Base-by-base conservation (phyloP, 1,284 basidiomycete species). In the Taiwanofungus camphoratus region DNA sequence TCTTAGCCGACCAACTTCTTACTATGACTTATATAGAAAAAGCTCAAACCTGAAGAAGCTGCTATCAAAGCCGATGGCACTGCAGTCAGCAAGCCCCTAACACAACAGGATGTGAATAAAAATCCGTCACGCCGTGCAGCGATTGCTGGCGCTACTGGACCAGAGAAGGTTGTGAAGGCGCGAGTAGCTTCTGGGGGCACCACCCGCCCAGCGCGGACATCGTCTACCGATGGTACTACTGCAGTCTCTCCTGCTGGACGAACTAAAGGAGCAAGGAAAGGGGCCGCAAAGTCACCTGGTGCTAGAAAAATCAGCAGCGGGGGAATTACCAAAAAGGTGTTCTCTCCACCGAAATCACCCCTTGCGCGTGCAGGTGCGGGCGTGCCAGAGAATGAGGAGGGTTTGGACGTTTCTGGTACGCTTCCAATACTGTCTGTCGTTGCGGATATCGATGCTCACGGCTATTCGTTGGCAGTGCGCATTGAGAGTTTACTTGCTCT, bases 61-160 rank as follows among this genome's bases (percentile, higher is more conserved):
- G 37, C 46, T 22, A 13, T 49, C 7, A 58, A 51, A 38, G 24
- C 53, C 0, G 27, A 44, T 15, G 44, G 39, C 5, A 30, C 40
- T 7, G 30, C 42, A 6, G 21, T 47, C 3, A 41, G 46, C 8
- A 58, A 54, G 45, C 57, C 53, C 19, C 45, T 59, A 32, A 36
- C 51, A n/a, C 47, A 52, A 33, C 55, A 55, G n/a, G 52, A 63
- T 43, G 48, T 50, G 2, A 56, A 56, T 46, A 56, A 56, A 41
- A 48, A 48, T 5, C 39, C 40, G 11, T n/a, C 36, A 6, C 50
- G 51, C 9, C 38, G 51, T 16, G 39, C 46, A 15, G 29, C 51
- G 2, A 19, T 40, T 9, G 20, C 35, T 3, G 37, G 19, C 9
- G 12, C 31, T 12, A 24, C 44, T 2, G 24, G 24, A 40, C 45